Evolutionary conservation across 108 stramenopile genomes (phyloP), one percentile per base, ranked within the genome.

Genomic region (Nannochloropsis oceanica): DNA sequence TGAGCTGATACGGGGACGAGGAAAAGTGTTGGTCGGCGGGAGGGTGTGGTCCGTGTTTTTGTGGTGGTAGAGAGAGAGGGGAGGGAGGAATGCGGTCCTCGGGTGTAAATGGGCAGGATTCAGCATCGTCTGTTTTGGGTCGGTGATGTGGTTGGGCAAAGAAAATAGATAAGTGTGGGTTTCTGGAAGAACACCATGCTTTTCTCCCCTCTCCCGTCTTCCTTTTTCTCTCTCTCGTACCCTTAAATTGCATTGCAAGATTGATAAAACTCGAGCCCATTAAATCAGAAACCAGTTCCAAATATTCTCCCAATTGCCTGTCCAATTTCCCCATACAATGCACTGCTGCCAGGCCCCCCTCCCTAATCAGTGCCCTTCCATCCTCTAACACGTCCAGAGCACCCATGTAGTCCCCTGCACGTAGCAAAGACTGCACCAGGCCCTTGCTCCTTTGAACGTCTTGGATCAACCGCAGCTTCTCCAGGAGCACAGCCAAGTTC

Each of bases 311-410:
- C 59, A 73, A n/a, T 0, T 73, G 59, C 59, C 59, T 18, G 59
- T 18, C 59, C 10, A 73, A n/a, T n/a, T n/a, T 73, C 5, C 59
- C 43, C 82, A 84, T 79, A 42, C 83, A 80, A 34, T 84, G 80
- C 81, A 87, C 27, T n/a, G 83, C 73, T 73, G 83, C 73, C 46
- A 87, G 34, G 12, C 83, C 59, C 59, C 87, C 26, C 44, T 84
- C 80, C 59, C 44, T 73, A 0, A 87, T 43, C 27, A 44, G 34
- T 10, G 80, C 12, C 81, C 73, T 84, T 26, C 80, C 87, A 43
- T 44, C 83, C 83, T 87, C 83, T n/a, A 87, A 14, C 25, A 87
- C 83, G 44, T 87, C 87, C 79, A 87, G 34, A 11, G 87, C 87
- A 25, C 87, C 87, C 2, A 83, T 24, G 25, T 81, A 87, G 44